phyloP scores from a whole-genome alignment of 1,284 basidiomycete genomes.

The Naganishia sp. region DNA sequence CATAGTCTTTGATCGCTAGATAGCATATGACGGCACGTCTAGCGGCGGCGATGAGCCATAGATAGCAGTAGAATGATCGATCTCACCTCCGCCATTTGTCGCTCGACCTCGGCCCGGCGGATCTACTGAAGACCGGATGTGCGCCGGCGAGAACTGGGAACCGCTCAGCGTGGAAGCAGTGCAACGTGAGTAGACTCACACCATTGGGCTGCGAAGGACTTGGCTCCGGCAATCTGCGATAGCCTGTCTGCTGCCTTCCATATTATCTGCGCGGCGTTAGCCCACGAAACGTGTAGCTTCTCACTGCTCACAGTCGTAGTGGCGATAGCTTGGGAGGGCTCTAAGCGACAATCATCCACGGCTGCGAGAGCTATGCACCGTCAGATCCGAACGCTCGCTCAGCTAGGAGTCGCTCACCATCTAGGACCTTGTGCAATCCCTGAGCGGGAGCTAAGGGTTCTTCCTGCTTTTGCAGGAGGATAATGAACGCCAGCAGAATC shows the following conservation, averaged over 20 bases:
- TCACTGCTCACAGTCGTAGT: neutral
- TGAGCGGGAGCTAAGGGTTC: neutral
- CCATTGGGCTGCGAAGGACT: slow-evolving; percentile 19
- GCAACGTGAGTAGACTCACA: neutral
- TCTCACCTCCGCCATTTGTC: slow-evolving; percentile 23
- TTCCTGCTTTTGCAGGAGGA: slow-evolving; percentile 13
- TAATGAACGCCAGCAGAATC: slow-evolving; percentile 5
- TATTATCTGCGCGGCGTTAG: slow-evolving; percentile 1
- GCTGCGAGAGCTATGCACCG: neutral
- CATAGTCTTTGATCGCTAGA: slow-evolving; percentile 13
- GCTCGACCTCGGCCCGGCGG: neutral
- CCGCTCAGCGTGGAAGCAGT: neutral
- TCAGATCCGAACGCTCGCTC: neutral
- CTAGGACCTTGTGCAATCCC: slow-evolving; percentile 3
- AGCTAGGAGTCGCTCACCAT: neutral
- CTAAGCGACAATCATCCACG: slow-evolving; percentile 6
- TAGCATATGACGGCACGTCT: slow-evolving; percentile 21
- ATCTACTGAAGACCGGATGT: neutral
- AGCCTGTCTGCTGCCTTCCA: slow-evolving; percentile 22
- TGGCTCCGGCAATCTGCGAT: neutral
- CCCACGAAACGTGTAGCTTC: neutral
- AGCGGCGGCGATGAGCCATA: neutral
- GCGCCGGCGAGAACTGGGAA: slow-evolving; percentile 15
- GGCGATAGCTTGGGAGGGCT: slow-evolving; percentile 9
- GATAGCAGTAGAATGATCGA: no score